Conservation (phyloP, 2,329 filamentous ascomycete species). For the Dendryphion nanum region DNA sequence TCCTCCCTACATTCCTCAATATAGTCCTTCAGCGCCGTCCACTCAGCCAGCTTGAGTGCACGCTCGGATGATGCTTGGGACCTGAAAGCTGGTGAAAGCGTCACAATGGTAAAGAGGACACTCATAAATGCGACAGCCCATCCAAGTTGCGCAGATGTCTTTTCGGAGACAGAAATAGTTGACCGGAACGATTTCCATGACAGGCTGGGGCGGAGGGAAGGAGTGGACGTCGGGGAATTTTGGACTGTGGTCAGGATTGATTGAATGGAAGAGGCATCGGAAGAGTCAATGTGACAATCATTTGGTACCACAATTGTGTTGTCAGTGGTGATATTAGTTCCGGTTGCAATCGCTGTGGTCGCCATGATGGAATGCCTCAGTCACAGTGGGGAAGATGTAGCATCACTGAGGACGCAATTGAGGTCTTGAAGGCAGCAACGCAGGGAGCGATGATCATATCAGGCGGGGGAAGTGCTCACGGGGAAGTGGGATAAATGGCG, state of each 20-base stretch:
- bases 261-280: slow-evolving; percentile 1
- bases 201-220: slow-evolving; percentile 7
- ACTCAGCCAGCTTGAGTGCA: slow-evolving; percentile 14
- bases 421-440: slow-evolving; percentile 10
- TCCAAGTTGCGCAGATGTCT: slow-evolving; percentile 11
- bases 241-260: neutral
- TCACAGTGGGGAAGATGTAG: slow-evolving; percentile 4
- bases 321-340: neutral
- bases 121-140: slow-evolving; percentile 17
- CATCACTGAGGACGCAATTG: slow-evolving; percentile 1
- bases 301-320: neutral
- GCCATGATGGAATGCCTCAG: neutral
- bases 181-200: slow-evolving; percentile 16
- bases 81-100: slow-evolving; percentile 16
- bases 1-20: slow-evolving; percentile 17
- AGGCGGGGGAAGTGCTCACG: slow-evolving; percentile 1
- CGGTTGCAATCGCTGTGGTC: neutral
- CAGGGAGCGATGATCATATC: slow-evolving; percentile 8
- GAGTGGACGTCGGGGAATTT: neutral
- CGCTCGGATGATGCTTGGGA: slow-evolving; percentile 12
- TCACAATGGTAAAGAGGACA: slow-evolving; percentile 13
- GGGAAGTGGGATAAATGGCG: neutral
- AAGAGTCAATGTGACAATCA: neutral
- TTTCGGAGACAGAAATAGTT: slow-evolving; percentile 10
- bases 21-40: slow-evolving; percentile 18